Conservation (phyloP, 768 basidiomycete genomes). For the Gloeopeniophorella convolvens region DNA sequence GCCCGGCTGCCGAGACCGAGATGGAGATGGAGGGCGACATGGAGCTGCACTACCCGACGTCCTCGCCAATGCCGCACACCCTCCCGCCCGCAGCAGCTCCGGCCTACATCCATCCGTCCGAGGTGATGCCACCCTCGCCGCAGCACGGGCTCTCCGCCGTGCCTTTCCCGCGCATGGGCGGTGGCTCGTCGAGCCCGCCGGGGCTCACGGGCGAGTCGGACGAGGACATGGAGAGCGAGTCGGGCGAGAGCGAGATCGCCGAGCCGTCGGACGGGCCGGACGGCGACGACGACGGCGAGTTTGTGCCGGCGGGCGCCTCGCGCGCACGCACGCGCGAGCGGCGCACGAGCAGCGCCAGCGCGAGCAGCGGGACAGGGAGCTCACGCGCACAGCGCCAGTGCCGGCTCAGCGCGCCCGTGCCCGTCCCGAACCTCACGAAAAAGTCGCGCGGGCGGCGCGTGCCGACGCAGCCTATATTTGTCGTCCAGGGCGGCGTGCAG, state of each 20-base stretch:
- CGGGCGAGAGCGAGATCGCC: conserved; percentile 18
- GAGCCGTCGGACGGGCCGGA: conserved; percentile 7
- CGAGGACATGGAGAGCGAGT: conserved; percentile 15
- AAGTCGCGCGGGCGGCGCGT: conserved; percentile 75
- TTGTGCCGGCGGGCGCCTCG: conserved; percentile 1
- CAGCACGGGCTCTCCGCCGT: neutral
- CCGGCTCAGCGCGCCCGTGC: conserved; percentile 49
- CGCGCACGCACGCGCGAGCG: conserved; percentile 13
- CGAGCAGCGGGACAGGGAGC: conserved; percentile 15
- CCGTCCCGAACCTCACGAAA: conserved; percentile 74
- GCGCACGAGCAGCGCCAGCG: conserved; percentile 15
- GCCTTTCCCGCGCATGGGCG: conserved; percentile 9
- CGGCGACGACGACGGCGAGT: conserved; percentile 17
- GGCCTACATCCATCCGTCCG: conserved; percentile 11
- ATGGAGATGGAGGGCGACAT: conserved; percentile 10
- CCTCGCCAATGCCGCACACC: neutral
- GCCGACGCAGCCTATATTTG: conserved; percentile 40
- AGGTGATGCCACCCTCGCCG: conserved; percentile 14
- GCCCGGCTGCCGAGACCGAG: conserved; percentile 7
- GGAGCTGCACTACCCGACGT: conserved; percentile 1
- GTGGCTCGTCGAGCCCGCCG: conserved; percentile 19
- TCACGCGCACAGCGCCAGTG: conserved; percentile 23
- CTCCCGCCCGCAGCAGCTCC: neutral
- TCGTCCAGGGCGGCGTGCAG: conserved; percentile 24
- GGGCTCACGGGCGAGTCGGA: conserved; percentile 17